Conservation (phyloP, 208 protist species). For the Acanthamoeba lenticulata region DNA sequence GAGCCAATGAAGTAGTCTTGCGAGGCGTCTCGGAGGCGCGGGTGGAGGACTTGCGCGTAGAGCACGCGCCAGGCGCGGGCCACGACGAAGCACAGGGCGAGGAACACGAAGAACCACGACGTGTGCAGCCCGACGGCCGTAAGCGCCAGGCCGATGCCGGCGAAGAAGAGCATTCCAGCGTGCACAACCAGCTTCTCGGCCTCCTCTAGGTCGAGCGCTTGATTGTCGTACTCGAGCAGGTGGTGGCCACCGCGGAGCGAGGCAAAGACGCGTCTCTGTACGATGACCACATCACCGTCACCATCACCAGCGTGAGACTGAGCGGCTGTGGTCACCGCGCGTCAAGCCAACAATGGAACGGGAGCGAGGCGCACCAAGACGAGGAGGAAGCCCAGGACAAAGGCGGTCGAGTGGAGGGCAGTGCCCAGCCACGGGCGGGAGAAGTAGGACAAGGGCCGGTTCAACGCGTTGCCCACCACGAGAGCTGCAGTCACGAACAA, state of each 20-base stretch:
- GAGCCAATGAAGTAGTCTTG: background rate
- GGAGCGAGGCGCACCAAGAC: conserved; percentile 17
- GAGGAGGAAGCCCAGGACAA: background rate
- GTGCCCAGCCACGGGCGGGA: background rate
- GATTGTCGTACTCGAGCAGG: too few species aligned
- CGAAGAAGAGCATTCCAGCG: conserved; percentile 20
- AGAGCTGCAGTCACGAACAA: background rate
- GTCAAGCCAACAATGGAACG: too few species aligned
- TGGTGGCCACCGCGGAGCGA: background rate
- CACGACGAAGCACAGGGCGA: background rate
- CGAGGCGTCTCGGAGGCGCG: background rate
- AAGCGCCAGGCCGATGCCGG: background rate
- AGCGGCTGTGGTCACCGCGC: too few species aligned
- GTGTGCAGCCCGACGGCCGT: background rate
- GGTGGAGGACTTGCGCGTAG: background rate
- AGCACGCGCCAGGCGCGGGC: background rate
- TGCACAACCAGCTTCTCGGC: background rate
- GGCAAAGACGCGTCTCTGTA: background rate
- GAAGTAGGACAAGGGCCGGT: background rate
- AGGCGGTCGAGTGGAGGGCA: background rate
- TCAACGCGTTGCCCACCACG: background rate
- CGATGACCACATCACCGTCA: too few species aligned
- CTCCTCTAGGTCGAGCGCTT: background rate
- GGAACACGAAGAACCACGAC: background rate
- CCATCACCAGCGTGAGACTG: too few species aligned